phyloP scores from a whole-genome alignment of 331 rosid genomes.

The Saraca asoca region DNA sequence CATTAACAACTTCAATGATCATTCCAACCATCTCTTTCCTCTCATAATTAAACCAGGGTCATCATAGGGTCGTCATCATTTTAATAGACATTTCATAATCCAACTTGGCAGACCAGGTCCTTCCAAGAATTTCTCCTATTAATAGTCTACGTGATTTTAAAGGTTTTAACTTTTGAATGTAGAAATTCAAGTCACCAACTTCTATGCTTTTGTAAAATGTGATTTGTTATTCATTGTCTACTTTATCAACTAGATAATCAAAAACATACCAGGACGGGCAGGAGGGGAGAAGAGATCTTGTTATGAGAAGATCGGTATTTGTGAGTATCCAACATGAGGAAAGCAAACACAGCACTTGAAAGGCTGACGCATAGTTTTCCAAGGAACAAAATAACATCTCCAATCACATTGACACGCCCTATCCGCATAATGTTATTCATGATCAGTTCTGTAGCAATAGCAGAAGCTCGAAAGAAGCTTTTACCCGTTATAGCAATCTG shows the following conservation, averaged over 20 bases:
- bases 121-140: no score
- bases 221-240: slow-evolving; percentile 8
- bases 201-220: slow-evolving; percentile 19
- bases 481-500: slow-evolving; percentile 95
- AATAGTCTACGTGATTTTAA: neutral
- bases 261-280: slow-evolving; percentile 80
- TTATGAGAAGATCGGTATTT: slow-evolving; percentile 68
- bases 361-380: slow-evolving; percentile 96
- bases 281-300: slow-evolving; percentile 92
- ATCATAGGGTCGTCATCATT: no score
- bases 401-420: slow-evolving; percentile 90
- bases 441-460: slow-evolving; percentile 80
- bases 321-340: slow-evolving; percentile 92
- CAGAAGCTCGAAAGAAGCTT: slow-evolving; percentile 79
- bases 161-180: neutral
- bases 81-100: no score
- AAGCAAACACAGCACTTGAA: slow-evolving; percentile 80
- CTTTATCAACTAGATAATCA: slow-evolving; percentile 2
- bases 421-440: slow-evolving; percentile 85
- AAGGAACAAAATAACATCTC: slow-evolving; percentile 89
- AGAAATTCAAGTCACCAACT: slow-evolving; percentile 11
- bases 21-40: no score
- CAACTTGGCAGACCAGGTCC: no score
- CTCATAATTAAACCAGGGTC: no score
- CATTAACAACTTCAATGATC: no score